phyloP scores from a whole-genome alignment of 331 rosid genomes.

The Malus hybrid region DNA sequence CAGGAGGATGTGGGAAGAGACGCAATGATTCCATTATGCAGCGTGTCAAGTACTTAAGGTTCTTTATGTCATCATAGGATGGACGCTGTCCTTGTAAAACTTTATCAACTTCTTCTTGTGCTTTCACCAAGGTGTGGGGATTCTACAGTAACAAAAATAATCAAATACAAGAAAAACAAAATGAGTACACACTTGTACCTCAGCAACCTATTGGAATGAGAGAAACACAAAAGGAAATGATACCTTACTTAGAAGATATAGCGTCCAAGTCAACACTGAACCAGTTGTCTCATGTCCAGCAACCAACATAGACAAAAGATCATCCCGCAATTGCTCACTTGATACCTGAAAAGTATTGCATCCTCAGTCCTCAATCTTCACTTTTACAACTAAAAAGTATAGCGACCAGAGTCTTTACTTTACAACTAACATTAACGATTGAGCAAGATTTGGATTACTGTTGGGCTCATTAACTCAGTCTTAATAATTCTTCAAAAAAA shows the following conservation, averaged over 20 bases:
- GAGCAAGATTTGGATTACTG: neutral
- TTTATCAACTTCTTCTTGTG: conserved; percentile 68
- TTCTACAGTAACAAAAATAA: conserved; percentile 31
- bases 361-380: neutral
- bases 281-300: conserved; percentile 99
- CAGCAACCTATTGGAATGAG: neutral
- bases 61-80: conserved; percentile 68
- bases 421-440: too few relatives aligned
- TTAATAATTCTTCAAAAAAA: too few relatives aligned
- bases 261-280: conserved; percentile 93
- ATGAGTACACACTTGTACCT: neutral
- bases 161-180: neutral
- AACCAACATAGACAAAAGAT: conserved; percentile 86
- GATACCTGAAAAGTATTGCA: conserved; percentile 47
- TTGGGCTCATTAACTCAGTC: neutral
- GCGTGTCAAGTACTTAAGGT: conserved; percentile 71
- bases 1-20: conserved; percentile 95
- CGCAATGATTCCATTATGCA: conserved; percentile 84
- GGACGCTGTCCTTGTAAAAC: conserved; percentile 77
- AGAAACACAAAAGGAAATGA: neutral
- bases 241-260: conserved; percentile 97
- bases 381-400: conserved; percentile 7
- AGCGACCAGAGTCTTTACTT: neutral
- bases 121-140: conserved; percentile 53
- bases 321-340: conserved; percentile 85